phyloP scores from a whole-genome alignment of 768 basidiomycete genomes.

The Xerocomellus dryophilus region DNA sequence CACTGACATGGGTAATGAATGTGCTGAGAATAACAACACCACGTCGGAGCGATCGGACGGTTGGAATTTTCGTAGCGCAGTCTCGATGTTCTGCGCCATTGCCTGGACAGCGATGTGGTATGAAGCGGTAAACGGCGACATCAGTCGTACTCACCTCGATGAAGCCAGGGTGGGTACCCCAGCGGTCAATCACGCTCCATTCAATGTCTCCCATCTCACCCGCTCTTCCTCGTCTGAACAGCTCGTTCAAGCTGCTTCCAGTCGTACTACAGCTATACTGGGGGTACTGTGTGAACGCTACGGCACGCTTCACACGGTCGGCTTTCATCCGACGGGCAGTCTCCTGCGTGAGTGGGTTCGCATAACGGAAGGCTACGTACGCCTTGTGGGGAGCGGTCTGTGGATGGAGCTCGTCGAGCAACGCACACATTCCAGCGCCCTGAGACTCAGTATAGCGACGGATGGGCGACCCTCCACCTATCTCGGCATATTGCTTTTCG shows the following conservation, averaged over 20 bases:
- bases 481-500: conserved; percentile 89
- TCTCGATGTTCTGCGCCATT: conserved; percentile 83
- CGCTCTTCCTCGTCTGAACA: conserved; percentile 63
- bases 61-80: conserved; percentile 76
- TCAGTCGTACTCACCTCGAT: conserved; percentile 68
- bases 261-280: conserved; percentile 99
- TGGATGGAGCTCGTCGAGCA: conserved; percentile 94
- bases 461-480: conserved; percentile 97
- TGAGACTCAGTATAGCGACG: conserved; percentile 84
- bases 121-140: background rate
- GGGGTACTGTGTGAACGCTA: conserved; percentile 98
- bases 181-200: conserved; percentile 98
- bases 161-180: conserved; percentile 94
- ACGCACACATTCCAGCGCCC: conserved; percentile 82
- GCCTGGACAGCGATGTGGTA: conserved; percentile 50
- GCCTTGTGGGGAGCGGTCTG: conserved; percentile 91
- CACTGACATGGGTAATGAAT: conserved; percentile 96
- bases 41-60: conserved; percentile 65
- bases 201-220: conserved; percentile 68
- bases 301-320: conserved; percentile 88
- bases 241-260: conserved; percentile 93
- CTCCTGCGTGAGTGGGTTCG: conserved; percentile 80
- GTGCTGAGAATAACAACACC: conserved; percentile 92
- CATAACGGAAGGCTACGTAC: conserved; percentile 96
- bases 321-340: conserved; percentile 79